These are phyloP conservation scores for Pseudocercospora cruenta DNA, from an alignment of 2,329 filamentous ascomycete species.

Conservation along the genomic window DNA sequence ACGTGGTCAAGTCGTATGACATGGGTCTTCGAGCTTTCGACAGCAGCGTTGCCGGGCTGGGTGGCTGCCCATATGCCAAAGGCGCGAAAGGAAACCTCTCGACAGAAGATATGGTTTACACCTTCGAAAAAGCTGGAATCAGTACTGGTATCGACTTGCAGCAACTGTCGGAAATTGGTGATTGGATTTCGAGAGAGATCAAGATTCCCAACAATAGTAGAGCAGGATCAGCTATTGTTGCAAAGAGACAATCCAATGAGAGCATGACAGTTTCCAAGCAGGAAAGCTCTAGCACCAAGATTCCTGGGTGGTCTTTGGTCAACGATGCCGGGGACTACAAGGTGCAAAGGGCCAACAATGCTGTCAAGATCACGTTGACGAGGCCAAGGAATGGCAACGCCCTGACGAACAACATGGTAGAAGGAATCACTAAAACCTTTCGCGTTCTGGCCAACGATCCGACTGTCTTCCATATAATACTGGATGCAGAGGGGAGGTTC, in stretches of 20 bases:
- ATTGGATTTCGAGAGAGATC: conserved; percentile 33
- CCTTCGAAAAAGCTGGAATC: conserved; percentile 32
- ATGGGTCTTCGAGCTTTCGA: conserved; percentile 35
- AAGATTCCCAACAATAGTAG: conserved; percentile 31
- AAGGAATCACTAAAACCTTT: conserved; percentile 23
- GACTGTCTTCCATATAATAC: conserved; percentile 23
- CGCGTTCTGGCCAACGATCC: conserved; percentile 17
- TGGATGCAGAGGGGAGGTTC: conserved; percentile 27
- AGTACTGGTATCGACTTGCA: conserved; percentile 33
- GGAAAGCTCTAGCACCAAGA: not conserved
- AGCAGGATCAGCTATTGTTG: conserved; percentile 29
- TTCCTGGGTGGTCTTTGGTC: conserved; percentile 1
- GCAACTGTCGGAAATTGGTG: conserved; percentile 28
- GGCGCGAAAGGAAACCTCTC: conserved; percentile 37
- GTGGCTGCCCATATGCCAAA: conserved; percentile 36
- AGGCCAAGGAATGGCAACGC: conserved; percentile 28
- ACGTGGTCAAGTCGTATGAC: conserved; percentile 32
- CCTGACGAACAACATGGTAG: conserved; percentile 26
- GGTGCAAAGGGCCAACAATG: conserved; percentile 16
- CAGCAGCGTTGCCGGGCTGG: conserved; percentile 35
- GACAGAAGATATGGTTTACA: conserved; percentile 37
- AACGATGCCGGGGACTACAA: conserved; percentile 14
- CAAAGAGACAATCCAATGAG: conserved; percentile 9
- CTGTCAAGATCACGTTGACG: conserved; percentile 24
- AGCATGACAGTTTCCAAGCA: not conserved